Conservation (phyloP, 805 yeast genomes). For the Saturnispora halmiae region DNA sequence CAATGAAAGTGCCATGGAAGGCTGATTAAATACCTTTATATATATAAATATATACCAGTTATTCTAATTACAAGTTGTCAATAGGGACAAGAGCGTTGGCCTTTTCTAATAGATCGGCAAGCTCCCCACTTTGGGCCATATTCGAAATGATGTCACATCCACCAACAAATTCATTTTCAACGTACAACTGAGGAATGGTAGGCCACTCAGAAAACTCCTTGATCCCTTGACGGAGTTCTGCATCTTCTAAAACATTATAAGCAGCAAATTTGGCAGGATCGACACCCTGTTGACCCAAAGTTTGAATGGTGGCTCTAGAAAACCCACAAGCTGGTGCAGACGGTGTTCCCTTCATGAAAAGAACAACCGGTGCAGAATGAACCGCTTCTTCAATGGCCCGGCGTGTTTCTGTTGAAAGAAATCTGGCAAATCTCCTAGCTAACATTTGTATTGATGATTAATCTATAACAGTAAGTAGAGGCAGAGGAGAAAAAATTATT, state of each 20-base stretch:
- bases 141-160: constrained; percentile 93
- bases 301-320: constrained; percentile 87
- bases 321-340: constrained; percentile 97
- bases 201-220: constrained; percentile 98
- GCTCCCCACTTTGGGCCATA: constrained; percentile 89
- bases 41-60: background rate
- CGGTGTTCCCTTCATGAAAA: constrained; percentile 98
- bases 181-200: constrained; percentile 93
- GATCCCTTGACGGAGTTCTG: constrained; percentile 88
- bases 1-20: background rate
- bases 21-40: background rate
- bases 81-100: constrained; percentile 75
- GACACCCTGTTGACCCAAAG: constrained; percentile 93
- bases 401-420: constrained; percentile 67
- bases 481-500: background rate
- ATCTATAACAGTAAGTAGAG: background rate
- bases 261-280: constrained; percentile 96
- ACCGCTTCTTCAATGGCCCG: constrained; percentile 84
- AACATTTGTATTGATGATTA: no score
- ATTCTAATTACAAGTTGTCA: constrained; percentile 33
- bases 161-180: constrained; percentile 85
- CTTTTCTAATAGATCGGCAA: constrained; percentile 71
- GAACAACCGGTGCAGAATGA: constrained; percentile 82
- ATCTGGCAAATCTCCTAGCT: constrained; percentile 19
- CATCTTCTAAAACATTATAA: constrained; percentile 90